Conservation (phyloP, 257 asterid genomes). For the Solanum habrochaites region DNA sequence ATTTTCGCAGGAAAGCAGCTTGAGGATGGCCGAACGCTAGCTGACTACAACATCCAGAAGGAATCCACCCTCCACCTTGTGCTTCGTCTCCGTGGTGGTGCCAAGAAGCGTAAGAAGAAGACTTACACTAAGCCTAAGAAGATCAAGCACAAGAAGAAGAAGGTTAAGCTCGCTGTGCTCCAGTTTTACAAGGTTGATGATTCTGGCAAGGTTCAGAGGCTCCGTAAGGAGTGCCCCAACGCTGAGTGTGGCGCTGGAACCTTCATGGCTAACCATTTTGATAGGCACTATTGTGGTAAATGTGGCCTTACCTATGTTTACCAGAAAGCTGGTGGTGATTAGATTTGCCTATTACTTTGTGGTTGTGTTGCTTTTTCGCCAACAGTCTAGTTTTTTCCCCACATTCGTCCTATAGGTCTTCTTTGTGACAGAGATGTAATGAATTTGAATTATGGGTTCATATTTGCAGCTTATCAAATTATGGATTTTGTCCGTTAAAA, state of each 20-base stretch:
- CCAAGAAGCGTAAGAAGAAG: constrained; percentile 32
- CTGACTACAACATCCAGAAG: neutral
- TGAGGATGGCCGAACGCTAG: neutral
- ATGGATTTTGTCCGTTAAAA: too few species aligned
- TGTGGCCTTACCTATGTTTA: constrained; percentile 32
- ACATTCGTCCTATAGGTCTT: neutral
- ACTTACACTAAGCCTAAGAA: constrained; percentile 32
- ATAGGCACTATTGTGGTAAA: constrained; percentile 28
- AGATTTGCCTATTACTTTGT: too few species aligned
- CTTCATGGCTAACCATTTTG: constrained; percentile 23
- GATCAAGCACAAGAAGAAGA: constrained; percentile 32
- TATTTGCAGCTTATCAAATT: too few species aligned
- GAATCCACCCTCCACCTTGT: neutral
- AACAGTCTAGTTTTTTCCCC: neutral
- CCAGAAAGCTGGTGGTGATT: constrained; percentile 29
- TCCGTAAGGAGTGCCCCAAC: neutral
- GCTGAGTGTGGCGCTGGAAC: neutral
- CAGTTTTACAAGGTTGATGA: constrained; percentile 2
- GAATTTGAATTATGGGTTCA: too few species aligned
- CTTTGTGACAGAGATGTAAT: too few species aligned
- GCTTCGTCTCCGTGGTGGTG: constrained; percentile 17
- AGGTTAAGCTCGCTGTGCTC: constrained; percentile 24
- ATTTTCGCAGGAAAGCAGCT: neutral
- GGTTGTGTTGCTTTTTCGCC: neutral
- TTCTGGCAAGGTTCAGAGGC: neutral